Evolutionary conservation across 257 asterid genomes (phyloP), one percentile per base, ranked within the genome.

Genomic region (Agastache rugosa): DNA sequence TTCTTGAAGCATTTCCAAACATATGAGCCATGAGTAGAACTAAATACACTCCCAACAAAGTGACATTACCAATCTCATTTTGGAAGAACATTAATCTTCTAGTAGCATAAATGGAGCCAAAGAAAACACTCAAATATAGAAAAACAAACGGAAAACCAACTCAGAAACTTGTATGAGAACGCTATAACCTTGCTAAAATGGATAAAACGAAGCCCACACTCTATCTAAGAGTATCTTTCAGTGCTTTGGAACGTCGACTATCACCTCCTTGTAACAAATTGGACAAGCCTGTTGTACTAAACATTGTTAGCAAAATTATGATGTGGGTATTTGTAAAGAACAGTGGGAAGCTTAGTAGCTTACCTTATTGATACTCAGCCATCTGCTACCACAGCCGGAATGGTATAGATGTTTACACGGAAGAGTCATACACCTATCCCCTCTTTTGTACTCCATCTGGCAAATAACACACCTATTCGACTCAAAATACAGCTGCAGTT

Each of bases 371-470:
- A 93, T 91, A 55, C 91, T 85, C 63, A 93, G 96, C 98, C 98
- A 93, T 87, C 83, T 85, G 85, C 86, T 89, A 66, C 97, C 97
- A 81, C 98, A 93, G 55, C 78, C 78, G 17, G 82, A 84, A 79
- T 93, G 98, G 82, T 93, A 93, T 54, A 79, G 77, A 63, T 91
- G 98, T 77, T 93, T 93, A 88, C 97, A 93, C n/a, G 98, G 98
- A 85, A 93, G 97, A 78, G 86, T 88, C 76, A 91, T 85, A 77
- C 81, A 90, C 77, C 80, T 76, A 34, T 91, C 96, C 14, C 90
- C 88, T 73, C 98, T 84, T 78, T 91, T 93, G 75, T 93, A 93
- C 83, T 91, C 98, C 98, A 93, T 93, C 85, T 93, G 98, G 89
- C 98, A 93, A 77, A 93, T 88, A 48, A 93, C 98, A 77, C 98